Base-by-base conservation (phyloP, 1,284 basidiomycete species). In the Ceratobasidium papillatum region DNA sequence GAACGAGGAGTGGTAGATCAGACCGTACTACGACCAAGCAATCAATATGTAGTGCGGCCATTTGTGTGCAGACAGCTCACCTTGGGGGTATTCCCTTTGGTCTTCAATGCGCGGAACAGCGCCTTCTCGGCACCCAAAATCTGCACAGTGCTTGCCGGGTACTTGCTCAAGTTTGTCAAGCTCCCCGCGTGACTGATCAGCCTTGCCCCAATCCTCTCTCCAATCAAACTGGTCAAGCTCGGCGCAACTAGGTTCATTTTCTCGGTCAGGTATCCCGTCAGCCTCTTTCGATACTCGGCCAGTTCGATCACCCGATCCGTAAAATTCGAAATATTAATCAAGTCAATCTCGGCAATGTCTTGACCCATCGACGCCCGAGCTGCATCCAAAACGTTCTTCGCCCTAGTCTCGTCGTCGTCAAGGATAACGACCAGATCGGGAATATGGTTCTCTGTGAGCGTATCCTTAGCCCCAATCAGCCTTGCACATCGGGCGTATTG, bases 201-300 rank as follows among this genome's bases (percentile, higher is more conserved):
- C 72, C 97, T 88, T 9, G 97, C 97, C 65, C 95, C 96, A 78
- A 99, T 95, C 74, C 96, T 90, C 84, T 99, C 97, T 59, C 97
- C 97, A 36, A 99, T 89, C 76, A 99, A 87, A 11, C 96, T 96
- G 0, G 96, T 96, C 78, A 99, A 84, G 83, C 95, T 98, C 4
- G 97, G 97, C 7, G 97, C 97, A 75, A 99, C 96, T 64, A 92
- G 89, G 84, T 97, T 96, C 97, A 99, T 99, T 86, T 99, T 99
- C 85, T 99, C 96, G 65, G 94, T 84, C 38, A 99, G 86, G 83
- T 99, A 99, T 58, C 89, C 87, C 77, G 95, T 88, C 78, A 99
- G 87, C 69, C 91, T 94, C 84, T 96, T 95, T 80, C 97, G 91
- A 87, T 99, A 99, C 79, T 96, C 94, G 34, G 95, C 91, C 76